phyloP scores from a whole-genome alignment of 441 rosid genomes.

The Raphanus hybrid region DNA sequence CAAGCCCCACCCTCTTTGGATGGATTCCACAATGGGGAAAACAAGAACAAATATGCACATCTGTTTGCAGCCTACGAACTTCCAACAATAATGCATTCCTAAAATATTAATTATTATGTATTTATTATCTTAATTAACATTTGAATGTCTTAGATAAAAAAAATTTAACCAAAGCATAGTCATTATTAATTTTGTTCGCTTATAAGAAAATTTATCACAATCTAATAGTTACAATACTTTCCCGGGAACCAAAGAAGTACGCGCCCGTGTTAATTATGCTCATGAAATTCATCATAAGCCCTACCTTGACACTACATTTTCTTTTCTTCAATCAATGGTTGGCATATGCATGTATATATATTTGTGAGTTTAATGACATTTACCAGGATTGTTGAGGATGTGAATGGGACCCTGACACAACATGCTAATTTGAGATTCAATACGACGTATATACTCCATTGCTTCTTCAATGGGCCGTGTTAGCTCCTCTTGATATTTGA shows the following conservation, averaged over 20 bases:
- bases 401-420: conserved; percentile 72
- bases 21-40: conserved; percentile 32
- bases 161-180: not conserved
- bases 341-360: not conserved
- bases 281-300: conserved; percentile 20
- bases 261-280: not conserved
- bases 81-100: conserved; percentile 21
- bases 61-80: conserved; percentile 7
- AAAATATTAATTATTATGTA: not conserved
- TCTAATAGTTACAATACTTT: not conserved
- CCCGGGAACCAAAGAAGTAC: conserved; percentile 11
- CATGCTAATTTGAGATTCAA: conserved; percentile 90
- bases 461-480: conserved; percentile 94
- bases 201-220: not conserved
- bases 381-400: conserved; percentile 78
- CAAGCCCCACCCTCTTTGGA: conserved; percentile 38
- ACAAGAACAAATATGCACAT: conserved; percentile 27
- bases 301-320: conserved; percentile 37
- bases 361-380: conserved; percentile 16
- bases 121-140: not conserved
- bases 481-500: conserved; percentile 91
- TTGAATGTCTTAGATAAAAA: not conserved
- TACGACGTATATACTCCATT: conserved; percentile 95
- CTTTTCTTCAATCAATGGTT: not conserved
- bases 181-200: not conserved